A percentile compares a stretch with the other conserved stretches of the same genome.
phyloP scores from a whole-genome alignment of 495 filamentous ascomycete genomes.

The Penicillium psychrofluorescens region DNA sequence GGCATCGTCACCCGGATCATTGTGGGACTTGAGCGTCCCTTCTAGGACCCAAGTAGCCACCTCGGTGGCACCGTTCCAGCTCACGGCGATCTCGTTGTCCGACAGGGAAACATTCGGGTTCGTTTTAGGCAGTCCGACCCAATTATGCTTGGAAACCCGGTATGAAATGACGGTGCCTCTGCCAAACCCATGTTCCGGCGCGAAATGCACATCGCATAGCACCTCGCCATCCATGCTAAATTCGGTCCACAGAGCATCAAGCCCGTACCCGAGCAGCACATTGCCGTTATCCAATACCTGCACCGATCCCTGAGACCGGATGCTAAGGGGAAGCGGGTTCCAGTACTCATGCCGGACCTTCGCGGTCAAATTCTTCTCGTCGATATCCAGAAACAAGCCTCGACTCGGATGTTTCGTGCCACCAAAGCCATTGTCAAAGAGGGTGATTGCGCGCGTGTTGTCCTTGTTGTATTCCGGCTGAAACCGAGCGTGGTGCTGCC shows the following conservation, averaged over 20 bases:
- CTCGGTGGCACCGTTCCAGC: slow-evolving; percentile 40
- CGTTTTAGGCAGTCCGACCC: slow-evolving; percentile 25
- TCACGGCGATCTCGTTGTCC: slow-evolving; percentile 17
- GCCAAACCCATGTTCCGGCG: slow-evolving; percentile 16
- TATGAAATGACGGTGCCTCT: slow-evolving; percentile 24
- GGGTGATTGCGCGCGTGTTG: slow-evolving; percentile 17
- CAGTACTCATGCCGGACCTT: slow-evolving; percentile 26
- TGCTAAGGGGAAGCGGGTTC: slow-evolving; percentile 22
- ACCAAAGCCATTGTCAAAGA: slow-evolving; percentile 28
- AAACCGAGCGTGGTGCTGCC: slow-evolving; percentile 34
- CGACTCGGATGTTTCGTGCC: slow-evolving; percentile 20
- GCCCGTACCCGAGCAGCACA: slow-evolving; percentile 42
- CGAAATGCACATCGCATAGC: slow-evolving; percentile 28
- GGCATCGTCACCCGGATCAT: neutral
- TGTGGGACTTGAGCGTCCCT: slow-evolving; percentile 7
- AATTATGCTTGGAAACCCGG: slow-evolving; percentile 28
- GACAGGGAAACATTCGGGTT: slow-evolving; percentile 22
- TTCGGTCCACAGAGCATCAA: slow-evolving; percentile 41
- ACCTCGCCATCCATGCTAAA: slow-evolving; percentile 24
- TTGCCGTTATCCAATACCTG: slow-evolving; percentile 39
- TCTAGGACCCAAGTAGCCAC: slow-evolving; percentile 29
- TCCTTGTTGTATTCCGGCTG: slow-evolving; percentile 9
- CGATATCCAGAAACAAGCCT: slow-evolving; percentile 36
- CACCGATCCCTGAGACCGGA: slow-evolving; percentile 38
- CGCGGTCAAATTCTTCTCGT: slow-evolving; percentile 33